A percentile compares a stretch with the other conserved stretches of the same genome.
These are phyloP conservation scores for Porodaedalea pini DNA, from an alignment of 1,284 basidiomycete species.

Conservation along the genomic window DNA sequence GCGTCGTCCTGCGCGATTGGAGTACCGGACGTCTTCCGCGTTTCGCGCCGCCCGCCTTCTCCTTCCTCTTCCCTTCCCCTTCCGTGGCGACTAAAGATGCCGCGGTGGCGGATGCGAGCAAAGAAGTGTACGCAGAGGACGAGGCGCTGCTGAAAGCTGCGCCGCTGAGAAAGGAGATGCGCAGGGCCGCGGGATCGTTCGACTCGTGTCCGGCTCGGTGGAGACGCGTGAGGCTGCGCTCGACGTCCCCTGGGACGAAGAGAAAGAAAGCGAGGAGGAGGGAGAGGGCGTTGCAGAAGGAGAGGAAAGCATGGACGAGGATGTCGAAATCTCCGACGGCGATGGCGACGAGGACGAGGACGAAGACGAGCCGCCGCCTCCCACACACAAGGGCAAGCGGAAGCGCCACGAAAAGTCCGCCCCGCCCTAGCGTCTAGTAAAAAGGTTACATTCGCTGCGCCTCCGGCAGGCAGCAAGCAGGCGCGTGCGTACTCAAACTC, in stretches of 20 bases:
- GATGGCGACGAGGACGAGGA: slow-evolving; percentile 30
- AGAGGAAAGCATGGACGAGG: slow-evolving; percentile 26
- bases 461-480: slow-evolving; percentile 8
- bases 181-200: slow-evolving; percentile 58
- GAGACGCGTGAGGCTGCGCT: slow-evolving; percentile 54
- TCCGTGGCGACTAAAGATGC: slow-evolving; percentile 22
- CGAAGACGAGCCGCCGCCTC: slow-evolving; percentile 28
- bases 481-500: background rate
- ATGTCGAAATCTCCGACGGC: slow-evolving; percentile 25
- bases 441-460: slow-evolving; percentile 19
- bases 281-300: slow-evolving; percentile 27
- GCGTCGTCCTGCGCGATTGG: slow-evolving; percentile 89
- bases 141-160: slow-evolving; percentile 45
- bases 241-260: slow-evolving; percentile 46
- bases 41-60: slow-evolving; percentile 68
- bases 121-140: slow-evolving; percentile 44
- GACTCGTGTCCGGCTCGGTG: slow-evolving; percentile 45
- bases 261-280: slow-evolving; percentile 28
- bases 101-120: slow-evolving; percentile 30
- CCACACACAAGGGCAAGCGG: slow-evolving; percentile 14
- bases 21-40: slow-evolving; percentile 75
- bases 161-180: slow-evolving; percentile 51
- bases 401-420: slow-evolving; percentile 13
- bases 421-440: slow-evolving; percentile 6
- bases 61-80: too few species aligned